A percentile compares a stretch with the other conserved stretches of the same genome.
Conservation (phyloP, 768 basidiomycete genomes). For the Leccinum fibrillosum region DNA sequence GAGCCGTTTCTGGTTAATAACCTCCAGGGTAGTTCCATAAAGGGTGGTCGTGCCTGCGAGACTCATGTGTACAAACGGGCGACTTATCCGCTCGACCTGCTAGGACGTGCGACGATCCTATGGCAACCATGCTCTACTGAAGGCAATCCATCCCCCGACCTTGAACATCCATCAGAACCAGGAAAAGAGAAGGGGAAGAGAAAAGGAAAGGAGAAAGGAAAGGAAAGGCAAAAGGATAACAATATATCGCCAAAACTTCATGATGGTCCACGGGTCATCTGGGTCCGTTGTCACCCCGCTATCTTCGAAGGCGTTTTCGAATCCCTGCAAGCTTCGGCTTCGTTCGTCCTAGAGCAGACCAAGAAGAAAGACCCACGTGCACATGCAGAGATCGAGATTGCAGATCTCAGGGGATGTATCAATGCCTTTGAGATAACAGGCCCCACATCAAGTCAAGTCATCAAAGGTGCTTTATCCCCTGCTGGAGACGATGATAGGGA, state of each 20-base stretch:
- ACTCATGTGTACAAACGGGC: slow-evolving; percentile 62
- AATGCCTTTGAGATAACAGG: slow-evolving; percentile 91
- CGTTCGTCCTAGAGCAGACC: slow-evolving; percentile 42
- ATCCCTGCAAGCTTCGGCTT: slow-evolving; percentile 50
- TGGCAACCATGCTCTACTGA: slow-evolving; percentile 52
- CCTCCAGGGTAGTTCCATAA: slow-evolving; percentile 46
- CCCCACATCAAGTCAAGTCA: slow-evolving; percentile 72
- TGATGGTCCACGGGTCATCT: slow-evolving; percentile 45
- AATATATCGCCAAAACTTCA: slow-evolving; percentile 2
- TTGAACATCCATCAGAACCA: slow-evolving; percentile 1
- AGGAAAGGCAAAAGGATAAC: slow-evolving; percentile 31
- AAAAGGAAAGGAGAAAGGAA: slow-evolving; percentile 25
- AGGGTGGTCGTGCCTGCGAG: slow-evolving; percentile 64
- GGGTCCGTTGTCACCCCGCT: slow-evolving; percentile 80
- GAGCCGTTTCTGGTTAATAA: neutral
- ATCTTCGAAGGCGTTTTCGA: slow-evolving; percentile 56
- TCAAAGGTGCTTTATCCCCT: slow-evolving; percentile 60
- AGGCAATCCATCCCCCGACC: neutral
- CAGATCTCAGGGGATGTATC: slow-evolving; percentile 66
- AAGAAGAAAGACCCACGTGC: slow-evolving; percentile 22
- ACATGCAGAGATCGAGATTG: slow-evolving; percentile 52
- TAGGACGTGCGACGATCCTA: slow-evolving; percentile 69
- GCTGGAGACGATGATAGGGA: slow-evolving; percentile 44
- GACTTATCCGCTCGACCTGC: slow-evolving; percentile 64
- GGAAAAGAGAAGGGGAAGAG: slow-evolving; percentile 9